A percentile compares a stretch with the other conserved stretches of the same genome.
Conservation (phyloP, 331 rosid species). For the Phaseolus coccineus region DNA sequence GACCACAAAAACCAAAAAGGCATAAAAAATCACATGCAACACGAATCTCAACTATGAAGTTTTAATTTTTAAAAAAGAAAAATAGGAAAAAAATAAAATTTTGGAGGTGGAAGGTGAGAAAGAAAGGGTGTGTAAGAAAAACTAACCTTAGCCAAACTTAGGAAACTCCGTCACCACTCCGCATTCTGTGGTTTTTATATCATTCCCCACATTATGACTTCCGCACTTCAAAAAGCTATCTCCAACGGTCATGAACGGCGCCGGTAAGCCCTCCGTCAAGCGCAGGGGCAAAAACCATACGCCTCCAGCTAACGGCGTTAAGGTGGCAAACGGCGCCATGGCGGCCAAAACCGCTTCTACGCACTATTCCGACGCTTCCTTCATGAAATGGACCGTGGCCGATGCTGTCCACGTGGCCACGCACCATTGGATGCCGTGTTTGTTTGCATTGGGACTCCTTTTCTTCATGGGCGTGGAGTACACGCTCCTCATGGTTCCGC, state of each 20-base stretch:
- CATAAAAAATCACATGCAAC: no score
- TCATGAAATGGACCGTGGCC: constrained; percentile 70
- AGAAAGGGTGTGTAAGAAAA: background rate
- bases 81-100: background rate
- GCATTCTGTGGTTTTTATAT: background rate
- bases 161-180: constrained; percentile 48
- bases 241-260: constrained; percentile 46
- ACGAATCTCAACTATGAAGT: no score
- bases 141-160: constrained; percentile 30
- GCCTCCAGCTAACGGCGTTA: constrained; percentile 37
- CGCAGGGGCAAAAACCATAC: constrained; percentile 11
- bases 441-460: constrained; percentile 69
- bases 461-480: constrained; percentile 97
- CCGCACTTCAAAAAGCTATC: background rate
- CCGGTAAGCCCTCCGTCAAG: constrained; percentile 39
- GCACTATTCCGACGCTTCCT: constrained; percentile 50
- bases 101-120: background rate
- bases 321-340: background rate
- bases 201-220: background rate
- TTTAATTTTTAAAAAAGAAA: background rate
- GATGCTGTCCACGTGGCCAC: constrained; percentile 73
- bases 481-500: constrained; percentile 90
- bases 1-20: no score
- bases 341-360: constrained; percentile 31
- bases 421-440: constrained; percentile 82